Evolutionary conservation across 2,329 filamentous ascomycete genomes (phyloP).

Genomic region (Aspergillus sojae): DNA sequence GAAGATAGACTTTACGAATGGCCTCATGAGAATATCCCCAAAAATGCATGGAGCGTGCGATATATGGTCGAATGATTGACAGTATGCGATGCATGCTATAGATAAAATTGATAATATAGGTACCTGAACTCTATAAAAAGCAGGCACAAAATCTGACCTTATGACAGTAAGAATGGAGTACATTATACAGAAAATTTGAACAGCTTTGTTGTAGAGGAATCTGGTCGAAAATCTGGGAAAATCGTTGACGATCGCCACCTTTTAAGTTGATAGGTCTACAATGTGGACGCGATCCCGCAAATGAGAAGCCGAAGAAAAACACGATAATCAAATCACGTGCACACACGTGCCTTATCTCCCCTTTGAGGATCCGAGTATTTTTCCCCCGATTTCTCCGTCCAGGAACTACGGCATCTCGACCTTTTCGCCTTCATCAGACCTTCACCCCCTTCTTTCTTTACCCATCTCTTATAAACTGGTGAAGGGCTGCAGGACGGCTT

Average conservation of each 20-base stretch:
- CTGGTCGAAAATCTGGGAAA: not conserved
- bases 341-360: constrained; percentile 22
- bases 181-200: not conserved
- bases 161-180: not conserved
- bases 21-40: not conserved
- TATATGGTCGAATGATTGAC: not conserved
- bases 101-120: not conserved
- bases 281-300: not conserved
- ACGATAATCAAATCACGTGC: constrained; percentile 15
- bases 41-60: not conserved
- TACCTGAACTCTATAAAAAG: too few relatives aligned
- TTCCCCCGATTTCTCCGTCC: constrained; percentile 22
- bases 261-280: not conserved
- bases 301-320: constrained; percentile 3
- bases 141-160: not conserved
- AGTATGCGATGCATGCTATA: not conserved
- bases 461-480: constrained; percentile 20
- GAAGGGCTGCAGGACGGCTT: constrained; percentile 33
- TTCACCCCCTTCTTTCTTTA: constrained; percentile 21
- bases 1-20: not conserved
- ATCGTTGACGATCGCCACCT: not conserved
- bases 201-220: not conserved
- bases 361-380: constrained; percentile 7
- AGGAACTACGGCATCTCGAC: constrained; percentile 10
- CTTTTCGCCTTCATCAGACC: constrained; percentile 19